phyloP scores from a whole-genome alignment of 176 grass and related monocot genomes.

The Musa acuminata region DNA sequence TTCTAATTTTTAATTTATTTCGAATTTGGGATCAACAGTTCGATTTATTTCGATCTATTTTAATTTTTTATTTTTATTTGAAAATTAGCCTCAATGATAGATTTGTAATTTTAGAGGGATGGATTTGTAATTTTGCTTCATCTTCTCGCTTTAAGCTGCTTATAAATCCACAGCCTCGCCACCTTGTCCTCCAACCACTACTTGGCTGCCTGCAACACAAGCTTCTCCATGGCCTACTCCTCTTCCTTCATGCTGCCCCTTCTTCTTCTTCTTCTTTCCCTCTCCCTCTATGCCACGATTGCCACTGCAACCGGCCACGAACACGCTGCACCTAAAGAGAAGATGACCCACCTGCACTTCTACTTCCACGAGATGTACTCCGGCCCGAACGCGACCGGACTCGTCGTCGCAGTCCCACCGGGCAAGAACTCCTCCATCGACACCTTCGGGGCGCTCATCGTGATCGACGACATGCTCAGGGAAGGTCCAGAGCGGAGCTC shows the following conservation, averaged over 20 bases:
- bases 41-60: too few species aligned
- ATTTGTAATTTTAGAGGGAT: too few species aligned
- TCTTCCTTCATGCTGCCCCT: neutral
- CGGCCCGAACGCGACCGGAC: constrained; percentile 12
- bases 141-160: too few species aligned
- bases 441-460: constrained; percentile 16
- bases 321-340: neutral
- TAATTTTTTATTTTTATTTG: too few species aligned
- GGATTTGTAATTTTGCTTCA: too few species aligned
- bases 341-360: constrained; percentile 3
- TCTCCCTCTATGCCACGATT: neutral
- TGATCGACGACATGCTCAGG: constrained; percentile 25
- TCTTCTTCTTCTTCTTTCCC: neutral
- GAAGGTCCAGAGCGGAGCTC: constrained; percentile 23
- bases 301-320: neutral
- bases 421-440: neutral
- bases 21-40: too few species aligned
- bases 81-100: too few species aligned
- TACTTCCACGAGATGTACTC: constrained; percentile 28
- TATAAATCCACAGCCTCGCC: too few species aligned
- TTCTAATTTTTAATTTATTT: too few species aligned
- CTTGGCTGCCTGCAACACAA: too few species aligned
- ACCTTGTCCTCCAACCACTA: too few species aligned
- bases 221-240: neutral
- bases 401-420: neutral